A percentile compares a stretch with the other conserved stretches of the same genome.
Evolutionary conservation across 139 green algal genomes (phyloP).

Genomic region (Chlorella sp.): DNA sequence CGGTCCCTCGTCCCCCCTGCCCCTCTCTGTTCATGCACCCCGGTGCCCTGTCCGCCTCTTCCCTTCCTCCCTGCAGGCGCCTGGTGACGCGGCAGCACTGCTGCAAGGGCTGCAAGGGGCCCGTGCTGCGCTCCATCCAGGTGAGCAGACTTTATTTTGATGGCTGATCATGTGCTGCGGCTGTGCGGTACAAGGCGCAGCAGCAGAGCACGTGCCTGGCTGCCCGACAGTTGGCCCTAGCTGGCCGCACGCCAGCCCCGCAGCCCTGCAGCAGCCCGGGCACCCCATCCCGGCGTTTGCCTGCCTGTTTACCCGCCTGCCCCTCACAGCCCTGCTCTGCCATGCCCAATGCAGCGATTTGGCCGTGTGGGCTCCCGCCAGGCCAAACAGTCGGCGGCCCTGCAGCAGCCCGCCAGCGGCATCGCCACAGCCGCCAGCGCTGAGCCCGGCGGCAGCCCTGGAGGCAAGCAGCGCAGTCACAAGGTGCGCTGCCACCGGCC

Average conservation of each 20-base stretch:
- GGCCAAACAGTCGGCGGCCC: neutral
- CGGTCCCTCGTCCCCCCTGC: neutral
- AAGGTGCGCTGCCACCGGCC: neutral
- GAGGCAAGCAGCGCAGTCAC: neutral
- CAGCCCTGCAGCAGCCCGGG: too few relatives aligned
- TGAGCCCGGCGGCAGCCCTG: neutral
- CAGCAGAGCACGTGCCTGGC: too few relatives aligned
- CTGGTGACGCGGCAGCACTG: conserved; percentile 55
- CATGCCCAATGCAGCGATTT: conserved; percentile 48
- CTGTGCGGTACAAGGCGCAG: neutral
- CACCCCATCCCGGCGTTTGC: too few relatives aligned
- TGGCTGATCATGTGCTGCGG: neutral
- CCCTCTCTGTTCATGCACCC: neutral
- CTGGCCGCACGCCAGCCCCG: neutral
- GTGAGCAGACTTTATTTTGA: neutral
- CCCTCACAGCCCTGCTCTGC: neutral
- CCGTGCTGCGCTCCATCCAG: conserved; percentile 67
- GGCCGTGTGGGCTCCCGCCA: conserved; percentile 54
- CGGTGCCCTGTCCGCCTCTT: neutral
- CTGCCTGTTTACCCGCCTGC: too few relatives aligned
- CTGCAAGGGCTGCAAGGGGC: conserved; percentile 63
- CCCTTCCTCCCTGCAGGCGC: neutral
- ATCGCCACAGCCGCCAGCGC: neutral
- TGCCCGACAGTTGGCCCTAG: too few relatives aligned
- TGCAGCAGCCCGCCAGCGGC: neutral